These are phyloP conservation scores for Fusarium guadeloupense DNA, from an alignment of 2,329 filamentous ascomycete genomes.

Conservation along the genomic window DNA sequence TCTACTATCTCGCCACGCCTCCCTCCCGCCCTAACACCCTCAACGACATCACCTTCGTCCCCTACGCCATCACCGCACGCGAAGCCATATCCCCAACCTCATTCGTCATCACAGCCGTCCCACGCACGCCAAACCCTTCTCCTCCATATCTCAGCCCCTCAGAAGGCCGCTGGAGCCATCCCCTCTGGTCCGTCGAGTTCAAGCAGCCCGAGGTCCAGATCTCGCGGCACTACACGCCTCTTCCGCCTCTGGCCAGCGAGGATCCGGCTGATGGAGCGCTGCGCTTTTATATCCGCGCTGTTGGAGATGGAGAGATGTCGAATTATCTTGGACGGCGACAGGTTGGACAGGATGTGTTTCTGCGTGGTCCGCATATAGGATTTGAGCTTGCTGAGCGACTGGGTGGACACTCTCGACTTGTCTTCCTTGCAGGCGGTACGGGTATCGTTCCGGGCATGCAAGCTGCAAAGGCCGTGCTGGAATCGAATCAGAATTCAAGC, in stretches of 20 bases:
- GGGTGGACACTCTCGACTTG: conserved; percentile 55
- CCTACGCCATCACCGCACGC: conserved; percentile 70
- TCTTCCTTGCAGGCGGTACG: conserved; percentile 92
- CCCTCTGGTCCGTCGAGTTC: conserved; percentile 88
- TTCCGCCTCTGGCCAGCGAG: conserved; percentile 64
- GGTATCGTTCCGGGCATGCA: conserved; percentile 92
- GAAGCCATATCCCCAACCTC: conserved; percentile 72
- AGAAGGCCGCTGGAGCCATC: conserved; percentile 53
- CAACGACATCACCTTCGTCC: conserved; percentile 69
- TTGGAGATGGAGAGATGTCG: conserved; percentile 85
- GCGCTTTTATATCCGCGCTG: conserved; percentile 80
- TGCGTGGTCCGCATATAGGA: conserved; percentile 82
- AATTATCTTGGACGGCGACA: conserved; percentile 76
- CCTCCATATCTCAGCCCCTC: conserved; percentile 41
- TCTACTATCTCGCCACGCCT: conserved; percentile 42
- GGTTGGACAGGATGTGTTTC: conserved; percentile 71
- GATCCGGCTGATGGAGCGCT: conserved; percentile 57
- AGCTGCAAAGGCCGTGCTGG: conserved; percentile 70
- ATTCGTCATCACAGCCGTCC: conserved; percentile 72
- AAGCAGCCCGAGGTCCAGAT: conserved; percentile 97
- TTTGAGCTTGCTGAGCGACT: conserved; percentile 58
- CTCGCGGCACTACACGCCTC: conserved; percentile 87
- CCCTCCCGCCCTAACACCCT: conserved; percentile 50
- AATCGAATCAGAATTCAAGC: conserved; percentile 43
- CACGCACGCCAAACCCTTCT: conserved; percentile 47